phyloP scores from a whole-genome alignment of 768 basidiomycete genomes.

The Mycena metata region DNA sequence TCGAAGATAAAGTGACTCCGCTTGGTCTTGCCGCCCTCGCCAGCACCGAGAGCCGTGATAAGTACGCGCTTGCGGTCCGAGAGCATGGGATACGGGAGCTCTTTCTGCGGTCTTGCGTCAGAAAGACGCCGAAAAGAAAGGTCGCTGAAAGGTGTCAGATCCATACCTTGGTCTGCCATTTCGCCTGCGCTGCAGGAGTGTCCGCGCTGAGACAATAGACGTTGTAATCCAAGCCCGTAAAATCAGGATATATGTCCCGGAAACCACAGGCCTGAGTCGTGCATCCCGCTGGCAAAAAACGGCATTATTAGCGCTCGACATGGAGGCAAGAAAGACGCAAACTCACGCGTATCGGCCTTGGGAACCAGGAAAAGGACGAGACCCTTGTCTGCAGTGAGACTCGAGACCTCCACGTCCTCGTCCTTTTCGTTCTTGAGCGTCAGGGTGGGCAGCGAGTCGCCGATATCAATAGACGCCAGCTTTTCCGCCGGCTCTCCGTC shows the following conservation, averaged over 20 bases:
- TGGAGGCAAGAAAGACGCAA: constrained; percentile 11
- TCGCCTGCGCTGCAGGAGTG: constrained; percentile 77
- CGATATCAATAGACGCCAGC: constrained; percentile 69
- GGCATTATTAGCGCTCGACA: not conserved
- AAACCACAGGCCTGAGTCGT: constrained; percentile 95
- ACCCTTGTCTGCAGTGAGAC: constrained; percentile 76
- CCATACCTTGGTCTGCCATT: constrained; percentile 89
- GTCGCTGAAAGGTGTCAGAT: constrained; percentile 4
- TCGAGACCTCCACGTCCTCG: constrained; percentile 78
- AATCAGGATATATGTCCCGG: constrained; percentile 86
- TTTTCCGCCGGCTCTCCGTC: constrained; percentile 40
- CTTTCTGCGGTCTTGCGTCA: constrained; percentile 65
- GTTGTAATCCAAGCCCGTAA: constrained; percentile 73
- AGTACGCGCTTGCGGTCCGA: constrained; percentile 90
- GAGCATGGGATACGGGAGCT: constrained; percentile 86
- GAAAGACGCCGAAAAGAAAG: not conserved
- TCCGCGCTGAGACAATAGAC: constrained; percentile 92
- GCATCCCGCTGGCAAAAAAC: constrained; percentile 75
- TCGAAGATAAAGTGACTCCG: constrained; percentile 95
- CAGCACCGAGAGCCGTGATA: constrained; percentile 87
- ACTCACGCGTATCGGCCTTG: constrained; percentile 87
- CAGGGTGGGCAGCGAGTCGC: constrained; percentile 80
- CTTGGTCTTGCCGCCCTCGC: constrained; percentile 84
- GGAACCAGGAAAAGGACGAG: constrained; percentile 87
- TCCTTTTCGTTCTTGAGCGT: constrained; percentile 88